Conservation (phyloP, 2,329 filamentous ascomycete genomes). For the Nothopassalora personata region DNA sequence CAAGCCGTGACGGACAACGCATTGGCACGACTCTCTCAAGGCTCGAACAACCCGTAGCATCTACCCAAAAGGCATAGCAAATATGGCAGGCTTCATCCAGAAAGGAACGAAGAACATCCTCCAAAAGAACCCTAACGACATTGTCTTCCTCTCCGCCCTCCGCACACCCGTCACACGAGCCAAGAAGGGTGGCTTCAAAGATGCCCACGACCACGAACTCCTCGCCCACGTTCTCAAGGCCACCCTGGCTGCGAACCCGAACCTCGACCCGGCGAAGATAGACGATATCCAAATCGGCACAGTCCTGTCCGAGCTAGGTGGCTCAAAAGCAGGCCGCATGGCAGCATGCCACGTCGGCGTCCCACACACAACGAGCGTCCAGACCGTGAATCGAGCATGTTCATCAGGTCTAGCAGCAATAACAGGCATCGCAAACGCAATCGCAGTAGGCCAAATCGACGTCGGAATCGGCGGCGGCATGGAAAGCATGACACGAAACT, state of each 20-base stretch:
- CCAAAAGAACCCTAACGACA: constrained; percentile 70
- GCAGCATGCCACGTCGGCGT: constrained; percentile 80
- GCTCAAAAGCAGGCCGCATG: constrained; percentile 86
- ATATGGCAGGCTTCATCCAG: constrained; percentile 42
- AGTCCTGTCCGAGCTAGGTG: constrained; percentile 85
- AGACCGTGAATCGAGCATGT: constrained; percentile 87
- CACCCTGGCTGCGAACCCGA: constrained; percentile 66
- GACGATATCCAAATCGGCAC: constrained; percentile 83
- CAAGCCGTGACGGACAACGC: background rate
- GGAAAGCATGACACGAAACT: constrained; percentile 95
- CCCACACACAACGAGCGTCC: constrained; percentile 65
- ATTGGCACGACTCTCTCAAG: background rate
- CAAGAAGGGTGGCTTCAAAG: constrained; percentile 76
- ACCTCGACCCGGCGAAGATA: constrained; percentile 62
- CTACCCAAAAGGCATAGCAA: background rate
- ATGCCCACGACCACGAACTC: constrained; percentile 86
- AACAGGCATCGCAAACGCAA: constrained; percentile 66
- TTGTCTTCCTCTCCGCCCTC: constrained; percentile 84
- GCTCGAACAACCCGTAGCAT: background rate
- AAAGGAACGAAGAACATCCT: constrained; percentile 69
- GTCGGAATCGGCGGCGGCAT: constrained; percentile 80
- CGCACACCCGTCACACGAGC: constrained; percentile 81
- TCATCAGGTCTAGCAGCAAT: constrained; percentile 73
- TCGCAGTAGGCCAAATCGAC: constrained; percentile 67
- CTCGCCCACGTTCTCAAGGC: constrained; percentile 63